These are phyloP conservation scores for Quercus glauca DNA, from an alignment of 306 rosid species.

Conservation along the genomic window DNA sequence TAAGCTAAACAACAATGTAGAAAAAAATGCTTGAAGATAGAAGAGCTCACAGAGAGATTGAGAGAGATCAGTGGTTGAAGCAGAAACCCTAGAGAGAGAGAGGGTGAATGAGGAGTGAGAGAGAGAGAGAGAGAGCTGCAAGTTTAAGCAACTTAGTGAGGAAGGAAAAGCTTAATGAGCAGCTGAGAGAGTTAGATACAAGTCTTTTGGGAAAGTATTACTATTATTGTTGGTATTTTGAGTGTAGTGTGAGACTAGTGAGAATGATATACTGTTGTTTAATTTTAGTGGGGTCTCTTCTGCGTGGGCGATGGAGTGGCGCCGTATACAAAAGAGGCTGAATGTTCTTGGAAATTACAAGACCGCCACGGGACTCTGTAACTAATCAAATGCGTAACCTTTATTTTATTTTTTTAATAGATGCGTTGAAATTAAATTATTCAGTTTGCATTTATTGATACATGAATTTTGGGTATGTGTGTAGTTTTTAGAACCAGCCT, in stretches of 20 bases:
- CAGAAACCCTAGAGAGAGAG: conserved; percentile 52
- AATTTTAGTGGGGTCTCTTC: conserved; percentile 24
- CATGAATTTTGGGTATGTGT: too few species aligned
- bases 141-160: conserved; percentile 47
- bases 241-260: too few species aligned
- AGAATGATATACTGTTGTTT: not conserved
- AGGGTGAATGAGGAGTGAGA: not conserved
- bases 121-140: conserved; percentile 19
- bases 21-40: not conserved
- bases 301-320: too few species aligned
- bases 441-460: too few species aligned
- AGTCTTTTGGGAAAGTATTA: not conserved
- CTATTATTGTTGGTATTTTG: not conserved
- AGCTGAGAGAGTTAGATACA: not conserved
- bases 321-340: not conserved
- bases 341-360: not conserved
- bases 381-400: too few species aligned
- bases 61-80: not conserved
- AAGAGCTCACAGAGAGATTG: not conserved
- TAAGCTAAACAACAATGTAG: not conserved
- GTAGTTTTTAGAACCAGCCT: too few species aligned
- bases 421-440: too few species aligned
- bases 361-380: not conserved
- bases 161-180: not conserved
- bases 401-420: too few species aligned